Base-by-base conservation (phyloP, 2,329 filamentous ascomycete genomes). In the Paecilomyces sp. region DNA sequence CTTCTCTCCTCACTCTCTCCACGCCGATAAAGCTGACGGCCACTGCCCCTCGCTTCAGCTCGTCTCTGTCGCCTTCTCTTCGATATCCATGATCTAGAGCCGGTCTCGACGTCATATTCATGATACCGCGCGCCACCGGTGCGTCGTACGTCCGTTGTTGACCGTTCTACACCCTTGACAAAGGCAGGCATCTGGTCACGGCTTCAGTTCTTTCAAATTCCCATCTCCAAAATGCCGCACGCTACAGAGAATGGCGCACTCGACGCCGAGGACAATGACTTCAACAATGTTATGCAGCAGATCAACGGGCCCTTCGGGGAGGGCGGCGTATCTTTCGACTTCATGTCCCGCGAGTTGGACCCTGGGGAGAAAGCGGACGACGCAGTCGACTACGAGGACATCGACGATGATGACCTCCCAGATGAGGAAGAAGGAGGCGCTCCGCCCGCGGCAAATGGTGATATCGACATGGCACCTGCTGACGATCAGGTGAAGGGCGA, bases 361-460 rank as follows among this genome's bases (percentile, higher is more conserved):
- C 71, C 74, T 9, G 83, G 82, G 22, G 89, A 91, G 73, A 99
- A 99, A 75, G 93, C 92, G 58, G 92, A 92, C 61, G 90, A 97
- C 76, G 94, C 94, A 50, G 79, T 94, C 63, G 94, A 99, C 71
- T 99, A 83, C 67, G 91, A 90, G 71, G 91, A 96, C 70, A 92
- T 97, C 63, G 89, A 89, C 65, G 93, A 97, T 72, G 92, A 95
- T 70, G 92, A 97, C 63, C 82, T 96, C 7, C 89, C 91, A 11
- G 91, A 94, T 6, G 91, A 94, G 47, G 80, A 81, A 65, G 76
- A 77, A 60, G 60, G 56, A 13, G 64, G 66, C 9, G 56, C 66
- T 47, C 52, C 55, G 18, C 25, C 60, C 24, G 41, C 60, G 15
- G 58, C 54, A n/a, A 63, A 58, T 56, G 65, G 81, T 81, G 71